Evolutionary conservation across 805 yeast genomes (phyloP).

Genomic region (Saturnispora serradocipensis): DNA sequence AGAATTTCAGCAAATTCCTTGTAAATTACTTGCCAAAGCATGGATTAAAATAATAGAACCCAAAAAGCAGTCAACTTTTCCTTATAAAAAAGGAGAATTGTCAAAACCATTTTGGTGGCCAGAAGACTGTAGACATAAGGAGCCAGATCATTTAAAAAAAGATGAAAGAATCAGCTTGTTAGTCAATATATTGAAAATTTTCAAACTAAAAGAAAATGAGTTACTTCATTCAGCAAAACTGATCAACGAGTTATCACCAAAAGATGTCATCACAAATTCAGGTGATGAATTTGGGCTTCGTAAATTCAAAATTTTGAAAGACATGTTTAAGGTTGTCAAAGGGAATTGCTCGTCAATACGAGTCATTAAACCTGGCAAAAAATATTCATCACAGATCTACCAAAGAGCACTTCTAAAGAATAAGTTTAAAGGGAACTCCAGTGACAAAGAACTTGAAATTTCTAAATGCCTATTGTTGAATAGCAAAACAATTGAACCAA

Average conservation of each 20-base stretch:
- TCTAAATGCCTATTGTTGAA: not conserved
- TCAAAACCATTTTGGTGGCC: conserved; percentile 74
- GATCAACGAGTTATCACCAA: conserved; percentile 18
- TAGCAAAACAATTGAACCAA: not conserved
- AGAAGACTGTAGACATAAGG: conserved; percentile 42
- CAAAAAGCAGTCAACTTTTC: conserved; percentile 50
- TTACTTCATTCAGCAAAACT: conserved; percentile 17
- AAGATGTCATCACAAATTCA: conserved; percentile 11
- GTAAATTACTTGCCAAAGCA: conserved; percentile 53
- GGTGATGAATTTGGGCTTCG: conserved; percentile 18
- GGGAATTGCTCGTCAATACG: conserved; percentile 7
- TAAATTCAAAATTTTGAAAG: conserved; percentile 17
- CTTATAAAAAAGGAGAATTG: conserved; percentile 45
- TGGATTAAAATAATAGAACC: conserved; percentile 67
- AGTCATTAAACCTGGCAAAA: conserved; percentile 26
- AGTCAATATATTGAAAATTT: conserved; percentile 29
- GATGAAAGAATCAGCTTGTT: conserved; percentile 45
- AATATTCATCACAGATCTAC: conserved; percentile 22
- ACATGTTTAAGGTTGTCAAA: conserved; percentile 21
- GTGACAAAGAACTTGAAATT: not conserved
- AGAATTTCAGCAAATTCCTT: conserved; percentile 40
- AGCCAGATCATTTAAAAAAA: conserved; percentile 66
- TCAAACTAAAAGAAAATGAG: conserved; percentile 17
- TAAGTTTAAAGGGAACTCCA: not conserved
- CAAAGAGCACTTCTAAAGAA: conserved; percentile 4